Evolutionary conservation across 352 stramenopile genomes (phyloP).

Genomic region (Phytophthora gonapodyides): DNA sequence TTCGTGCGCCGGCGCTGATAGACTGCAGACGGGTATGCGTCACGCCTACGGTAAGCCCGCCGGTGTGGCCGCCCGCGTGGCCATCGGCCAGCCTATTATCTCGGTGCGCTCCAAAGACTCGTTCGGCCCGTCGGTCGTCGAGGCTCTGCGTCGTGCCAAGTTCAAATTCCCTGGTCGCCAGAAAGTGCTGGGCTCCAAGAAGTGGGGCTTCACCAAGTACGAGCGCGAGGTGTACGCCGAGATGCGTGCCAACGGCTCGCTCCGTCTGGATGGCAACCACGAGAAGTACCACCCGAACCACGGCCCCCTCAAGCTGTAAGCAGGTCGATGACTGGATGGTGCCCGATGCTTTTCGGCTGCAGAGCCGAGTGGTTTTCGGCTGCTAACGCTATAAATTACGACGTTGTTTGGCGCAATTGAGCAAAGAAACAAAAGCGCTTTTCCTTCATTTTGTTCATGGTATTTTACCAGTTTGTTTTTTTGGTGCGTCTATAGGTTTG

Average conservation of each 20-base stretch:
- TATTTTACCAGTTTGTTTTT: not conserved
- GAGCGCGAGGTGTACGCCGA: slow-evolving; percentile 97
- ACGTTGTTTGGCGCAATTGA: slow-evolving; percentile 42
- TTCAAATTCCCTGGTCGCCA: slow-evolving; percentile 99
- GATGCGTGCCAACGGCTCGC: slow-evolving; percentile 94
- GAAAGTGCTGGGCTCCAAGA: slow-evolving; percentile 99
- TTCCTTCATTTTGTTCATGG: slow-evolving; percentile 9
- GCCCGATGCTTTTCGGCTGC: slow-evolving; percentile 10
- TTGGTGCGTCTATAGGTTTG: slow-evolving; percentile 6
- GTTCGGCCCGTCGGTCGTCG: slow-evolving; percentile 93
- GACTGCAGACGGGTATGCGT: slow-evolving; percentile 98
- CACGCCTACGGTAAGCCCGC: slow-evolving; percentile 99
- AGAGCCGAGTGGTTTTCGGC: slow-evolving; percentile 26
- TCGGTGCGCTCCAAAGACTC: slow-evolving; percentile 97
- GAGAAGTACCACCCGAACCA: slow-evolving; percentile 96
- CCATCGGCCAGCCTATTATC: slow-evolving; percentile 99
- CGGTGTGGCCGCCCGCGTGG: slow-evolving; percentile 97
- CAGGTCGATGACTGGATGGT: slow-evolving; percentile 27
- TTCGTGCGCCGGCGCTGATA: slow-evolving; percentile 99
- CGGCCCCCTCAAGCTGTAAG: slow-evolving; percentile 74
- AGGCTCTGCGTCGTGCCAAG: slow-evolving; percentile 99
- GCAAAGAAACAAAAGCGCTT: slow-evolving; percentile 1
- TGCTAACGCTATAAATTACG: slow-evolving; percentile 50
- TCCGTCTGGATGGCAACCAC: slow-evolving; percentile 97
- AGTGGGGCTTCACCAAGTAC: slow-evolving; percentile 99